Base-by-base conservation (phyloP, 2,329 filamentous ascomycete species). In the Epichloe bromicola region DNA sequence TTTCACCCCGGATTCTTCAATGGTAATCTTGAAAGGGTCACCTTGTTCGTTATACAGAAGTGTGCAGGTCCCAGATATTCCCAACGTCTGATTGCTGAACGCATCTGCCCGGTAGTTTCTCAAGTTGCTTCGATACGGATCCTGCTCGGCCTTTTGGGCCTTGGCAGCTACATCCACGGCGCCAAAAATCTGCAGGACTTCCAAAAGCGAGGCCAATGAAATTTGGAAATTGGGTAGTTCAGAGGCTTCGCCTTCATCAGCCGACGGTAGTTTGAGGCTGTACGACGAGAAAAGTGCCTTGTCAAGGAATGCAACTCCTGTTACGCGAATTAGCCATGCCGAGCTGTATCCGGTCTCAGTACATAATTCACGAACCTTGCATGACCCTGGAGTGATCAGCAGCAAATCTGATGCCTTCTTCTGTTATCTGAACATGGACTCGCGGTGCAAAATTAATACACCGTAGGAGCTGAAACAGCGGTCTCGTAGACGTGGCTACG, bases 101-200 rank as follows among this genome's bases (percentile, higher is more conserved):
- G 88, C 88, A 59, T 86, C 85, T 17, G 78, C 70, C 51, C 81
- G 73, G 66, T 81, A 75, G 63, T 79, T 80, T 48, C 78, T 74
- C 39, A 81, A 66, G 58, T 80, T 82, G 65, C 77, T 80, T 55
- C 74, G 75, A 59, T 81, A 82, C 1, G 73, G 71, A 55, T 83
- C 80, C 53, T 75, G 70, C 12, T 83, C 80, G 6, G 75, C 70
- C 59, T 76, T 82, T 48, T 76, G 72, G 46, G 76, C 71, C 55
- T 78, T 76, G 40, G 71, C 73, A 5, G 79, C 72, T 14, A 81
- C 74, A 57, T 87, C 85, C 44, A 90, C 79, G n/a, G 90, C 82
- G 47, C 88, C 88, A 61, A 98, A 95, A 47, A 98, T 97, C 62
- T 96, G 91, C 7, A 98, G 76, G 0, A 91, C 95, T 69, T 97